Evolutionary conservation across 129 eudicot species (phyloP), one percentile per base, ranked within the genome.

Genomic region (Sambucus nigra): DNA sequence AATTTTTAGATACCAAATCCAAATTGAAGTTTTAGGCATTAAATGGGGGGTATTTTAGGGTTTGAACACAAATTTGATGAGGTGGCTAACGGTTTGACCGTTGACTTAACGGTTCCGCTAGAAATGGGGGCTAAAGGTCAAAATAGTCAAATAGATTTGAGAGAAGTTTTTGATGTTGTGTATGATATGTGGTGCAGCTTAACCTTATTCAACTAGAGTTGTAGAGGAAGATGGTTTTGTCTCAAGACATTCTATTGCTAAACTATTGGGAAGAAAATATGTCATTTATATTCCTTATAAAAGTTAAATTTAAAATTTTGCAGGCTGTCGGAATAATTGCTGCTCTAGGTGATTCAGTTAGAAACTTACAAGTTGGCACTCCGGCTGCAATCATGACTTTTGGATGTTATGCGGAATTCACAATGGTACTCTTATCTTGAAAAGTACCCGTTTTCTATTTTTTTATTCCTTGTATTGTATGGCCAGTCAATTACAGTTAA

Each of bases 311-410:
- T 47, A 5, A 5, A 7, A 33, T 53, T 1, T 51, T 76, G 57
- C 75, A 91, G 98, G 98, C 86, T 71, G 98, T 91, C 51, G 98
- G 98, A 24, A 67, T 91, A 44, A 65, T 91, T 57, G 98, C 89
- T 66, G 98, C 83, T 33, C 69, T 81, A 21, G 98, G 98, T 26
- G 95, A 91, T 64, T 72, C 84, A 23, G 95, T 85, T 49, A 75
- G 73, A 64, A 70, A 72, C 49, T 50, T 91, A 33, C 82, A 76
- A 40, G 72, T 85, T 57, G 95, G 95, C 35, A 81, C 77, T 57
- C 95, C 98, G 1, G 98, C 98, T 60, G 98, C 98, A 32, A 51
- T 91, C 24, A 76, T 85, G 94, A 79, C 86, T 27, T 91, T 73
- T 74, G 98, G 98, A 69, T 65, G 86, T 56, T 91, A 91, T 69